Percentiles rank a stretch among this genome's conserved stretches.
phyloP scores from a whole-genome alignment of 306 rosid genomes.

The Gastrolobium villosum region DNA sequence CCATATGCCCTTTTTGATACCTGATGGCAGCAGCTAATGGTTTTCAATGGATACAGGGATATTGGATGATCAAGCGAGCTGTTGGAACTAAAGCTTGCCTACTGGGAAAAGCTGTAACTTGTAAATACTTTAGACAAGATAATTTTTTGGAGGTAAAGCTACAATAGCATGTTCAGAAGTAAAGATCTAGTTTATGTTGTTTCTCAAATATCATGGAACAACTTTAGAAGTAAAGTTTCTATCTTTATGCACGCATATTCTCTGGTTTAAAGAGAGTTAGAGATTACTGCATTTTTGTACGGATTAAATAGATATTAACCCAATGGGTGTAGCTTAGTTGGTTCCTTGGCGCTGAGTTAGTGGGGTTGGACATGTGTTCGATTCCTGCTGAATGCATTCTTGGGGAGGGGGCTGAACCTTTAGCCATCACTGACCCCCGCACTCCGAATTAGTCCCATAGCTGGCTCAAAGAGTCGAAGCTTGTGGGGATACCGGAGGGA shows the following conservation, averaged over 20 bases:
- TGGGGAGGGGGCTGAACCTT: too few species aligned
- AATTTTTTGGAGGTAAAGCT: slow-evolving; percentile 88
- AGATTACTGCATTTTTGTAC: background rate
- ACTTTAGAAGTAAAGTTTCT: background rate
- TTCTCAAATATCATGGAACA: slow-evolving; percentile 2
- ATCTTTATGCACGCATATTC: background rate
- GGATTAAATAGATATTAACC: background rate
- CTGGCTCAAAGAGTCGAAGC: too few species aligned
- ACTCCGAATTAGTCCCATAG: too few species aligned
- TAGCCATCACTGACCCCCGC: too few species aligned
- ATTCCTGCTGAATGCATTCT: too few species aligned
- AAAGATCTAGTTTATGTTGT: background rate
- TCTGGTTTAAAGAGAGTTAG: background rate
- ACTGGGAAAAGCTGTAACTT: slow-evolving; percentile 90
- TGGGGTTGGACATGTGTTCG: too few species aligned
- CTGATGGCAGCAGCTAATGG: slow-evolving; percentile 31
- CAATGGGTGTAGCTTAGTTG: too few species aligned
- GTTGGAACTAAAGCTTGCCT: slow-evolving; percentile 99
- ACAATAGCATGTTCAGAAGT: slow-evolving; percentile 13
- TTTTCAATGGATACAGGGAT: slow-evolving; percentile 73
- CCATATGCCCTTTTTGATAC: slow-evolving; percentile 6
- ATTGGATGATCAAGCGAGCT: slow-evolving; percentile 99
- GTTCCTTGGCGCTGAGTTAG: too few species aligned
- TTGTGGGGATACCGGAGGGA: too few species aligned
- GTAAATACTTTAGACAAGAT: slow-evolving; percentile 84